Conservation (phyloP, 257 asterid species). For the Jacaranda copaia region DNA sequence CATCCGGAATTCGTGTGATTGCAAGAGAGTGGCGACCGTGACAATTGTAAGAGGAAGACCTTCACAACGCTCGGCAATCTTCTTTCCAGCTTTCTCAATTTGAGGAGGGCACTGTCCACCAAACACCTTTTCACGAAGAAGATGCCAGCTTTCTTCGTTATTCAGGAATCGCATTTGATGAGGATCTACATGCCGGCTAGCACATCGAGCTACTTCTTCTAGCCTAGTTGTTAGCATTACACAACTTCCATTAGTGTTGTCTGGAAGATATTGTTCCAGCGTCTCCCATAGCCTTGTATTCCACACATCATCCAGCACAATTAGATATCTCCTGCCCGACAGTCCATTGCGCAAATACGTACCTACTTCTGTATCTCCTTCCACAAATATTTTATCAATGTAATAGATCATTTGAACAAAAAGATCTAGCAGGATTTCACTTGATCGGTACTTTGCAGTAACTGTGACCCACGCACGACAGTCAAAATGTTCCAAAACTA, state of each 20-base stretch:
- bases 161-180: too few species aligned
- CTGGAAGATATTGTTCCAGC: neutral
- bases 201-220: neutral
- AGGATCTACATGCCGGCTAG: too few species aligned
- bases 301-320: conserved; percentile 32
- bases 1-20: neutral
- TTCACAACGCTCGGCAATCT: too few species aligned
- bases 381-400: too few species aligned
- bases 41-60: too few species aligned
- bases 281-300: neutral
- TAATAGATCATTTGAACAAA: neutral
- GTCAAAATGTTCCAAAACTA: neutral
- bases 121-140: too few species aligned
- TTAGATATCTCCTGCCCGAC: neutral
- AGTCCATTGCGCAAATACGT: neutral
- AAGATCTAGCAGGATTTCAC: neutral
- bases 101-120: too few species aligned
- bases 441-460: neutral
- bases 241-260: neutral
- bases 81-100: too few species aligned
- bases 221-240: conserved; percentile 22
- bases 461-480: conserved; percentile 33
- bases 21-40: too few species aligned
- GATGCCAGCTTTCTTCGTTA: too few species aligned
- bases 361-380: neutral